Base-by-base conservation (phyloP, 2,329 filamentous ascomycete genomes). In the Fusarium devonianum region DNA sequence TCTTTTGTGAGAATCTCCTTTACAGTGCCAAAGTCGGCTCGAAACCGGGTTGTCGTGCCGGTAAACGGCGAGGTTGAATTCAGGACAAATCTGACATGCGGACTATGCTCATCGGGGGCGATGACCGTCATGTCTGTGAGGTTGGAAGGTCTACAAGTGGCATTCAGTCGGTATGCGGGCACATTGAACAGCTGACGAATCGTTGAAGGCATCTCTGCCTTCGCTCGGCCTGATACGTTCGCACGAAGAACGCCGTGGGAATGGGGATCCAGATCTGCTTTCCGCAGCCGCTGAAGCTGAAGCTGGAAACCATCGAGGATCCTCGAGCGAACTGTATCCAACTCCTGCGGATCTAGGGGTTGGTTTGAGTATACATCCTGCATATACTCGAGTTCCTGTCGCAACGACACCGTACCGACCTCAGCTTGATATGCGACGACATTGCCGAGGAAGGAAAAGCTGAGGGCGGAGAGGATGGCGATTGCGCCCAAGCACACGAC, bases 361-460 rank as follows among this genome's bases (percentile, higher is more conserved):
- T 32, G 25, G n/a, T 32, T 26, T n/a, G 54, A 54, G 32, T 41
- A 30, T 11, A 25, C 26, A 21, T 53, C 48, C 18, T 54, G 22
- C 26, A 57, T 19, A 26, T 43, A 53, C 29, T 57, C 54, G 14
- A 57, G 53, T n/a, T 43, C 36, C 17, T 36, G 14, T 5, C 22
- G 41, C 34, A 33, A 23, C 10, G 17, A 33, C 11, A 42, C 29
- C 4, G 36, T 18, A 5, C 34, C 43, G 3, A 40, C 36, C 23
- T 56, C 36, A 21, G 17, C 2, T 21, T 55, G 17, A 11, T 58
- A 58, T 10, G 55, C 55, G 16, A 58, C 41, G 0, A 43, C 29
- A 6, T 58, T 58, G 10, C 55, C 38, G 2, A 58, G 30, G 3
- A 56, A 23, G 1, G 55, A 44, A 26, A 56, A 51, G 9, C 54